These are phyloP conservation scores for Aureobasidium sp. DNA, from an alignment of 2,329 filamentous ascomycete species.

Conservation along the genomic window DNA sequence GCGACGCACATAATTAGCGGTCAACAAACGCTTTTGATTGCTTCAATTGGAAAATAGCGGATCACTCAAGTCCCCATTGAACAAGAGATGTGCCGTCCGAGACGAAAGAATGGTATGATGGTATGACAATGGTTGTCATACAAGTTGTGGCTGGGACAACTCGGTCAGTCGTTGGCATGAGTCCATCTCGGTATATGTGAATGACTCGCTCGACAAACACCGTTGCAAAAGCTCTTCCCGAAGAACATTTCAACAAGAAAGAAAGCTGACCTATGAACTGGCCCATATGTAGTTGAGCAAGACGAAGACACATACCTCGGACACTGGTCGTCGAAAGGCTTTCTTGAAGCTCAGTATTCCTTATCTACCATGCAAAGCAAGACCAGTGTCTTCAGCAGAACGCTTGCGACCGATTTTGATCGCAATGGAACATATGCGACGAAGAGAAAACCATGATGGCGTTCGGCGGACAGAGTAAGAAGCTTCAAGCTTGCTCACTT, in stretches of 20 bases:
- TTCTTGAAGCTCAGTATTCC: neutral
- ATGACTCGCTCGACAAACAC: neutral
- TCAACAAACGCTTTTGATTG: neutral
- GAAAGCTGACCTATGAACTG: neutral
- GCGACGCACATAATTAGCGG: neutral
- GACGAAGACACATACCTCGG: neutral
- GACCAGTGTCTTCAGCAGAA: neutral
- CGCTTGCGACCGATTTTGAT: neutral
- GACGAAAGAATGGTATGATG: neutral
- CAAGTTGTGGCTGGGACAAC: neutral
- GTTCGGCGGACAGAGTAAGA: neutral
- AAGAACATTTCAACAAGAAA: neutral
- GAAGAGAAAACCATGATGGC: neutral
- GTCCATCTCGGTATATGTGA: neutral
- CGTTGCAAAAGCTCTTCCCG: neutral
- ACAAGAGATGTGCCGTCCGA: neutral
- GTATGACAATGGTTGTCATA: neutral
- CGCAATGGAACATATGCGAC: neutral
- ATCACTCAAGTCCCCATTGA: neutral
- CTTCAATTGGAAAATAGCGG: neutral
- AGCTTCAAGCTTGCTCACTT: neutral
- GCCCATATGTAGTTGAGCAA: neutral
- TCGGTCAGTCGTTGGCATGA: neutral
- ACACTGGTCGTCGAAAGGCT: neutral
- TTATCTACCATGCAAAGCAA: neutral